Conservation (phyloP, 495 filamentous ascomycete species). For the Usnea hakonensis region DNA sequence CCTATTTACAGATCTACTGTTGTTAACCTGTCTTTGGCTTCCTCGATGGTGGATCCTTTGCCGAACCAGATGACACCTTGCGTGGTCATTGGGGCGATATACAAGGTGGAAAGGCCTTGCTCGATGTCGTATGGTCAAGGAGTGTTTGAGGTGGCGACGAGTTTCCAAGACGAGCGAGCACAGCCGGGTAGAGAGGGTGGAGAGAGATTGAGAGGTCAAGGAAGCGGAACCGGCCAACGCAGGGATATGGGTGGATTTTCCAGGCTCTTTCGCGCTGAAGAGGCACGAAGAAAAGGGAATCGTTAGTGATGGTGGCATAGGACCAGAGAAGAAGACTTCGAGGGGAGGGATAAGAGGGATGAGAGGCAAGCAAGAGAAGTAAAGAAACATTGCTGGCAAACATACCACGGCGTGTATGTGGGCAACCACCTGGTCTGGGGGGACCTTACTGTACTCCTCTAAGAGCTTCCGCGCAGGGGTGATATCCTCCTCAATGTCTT, state of each 20-base stretch:
- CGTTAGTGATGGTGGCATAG: neutral
- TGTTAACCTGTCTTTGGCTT: constrained; percentile 66
- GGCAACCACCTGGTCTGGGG: neutral
- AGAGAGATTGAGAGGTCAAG: neutral
- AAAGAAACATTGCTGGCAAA: neutral
- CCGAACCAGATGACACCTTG: constrained; percentile 91
- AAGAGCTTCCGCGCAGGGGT: neutral
- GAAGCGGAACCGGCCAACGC: neutral
- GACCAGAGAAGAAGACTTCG: neutral
- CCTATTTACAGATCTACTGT: no score
- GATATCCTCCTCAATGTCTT: neutral
- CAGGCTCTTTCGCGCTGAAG: neutral
- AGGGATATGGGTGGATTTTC: neutral
- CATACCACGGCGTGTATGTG: neutral
- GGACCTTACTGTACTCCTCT: neutral
- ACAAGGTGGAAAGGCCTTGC: constrained; percentile 66
- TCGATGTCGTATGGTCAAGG: constrained; percentile 56
- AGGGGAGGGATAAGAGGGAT: neutral
- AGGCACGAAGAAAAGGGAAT: neutral
- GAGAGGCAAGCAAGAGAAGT: neutral
- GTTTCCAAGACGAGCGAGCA: neutral
- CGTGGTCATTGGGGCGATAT: constrained; percentile 79
- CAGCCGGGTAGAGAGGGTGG: neutral
- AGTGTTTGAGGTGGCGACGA: neutral
- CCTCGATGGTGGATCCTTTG: constrained; percentile 62